Evolutionary conservation across 208 protist genomes (phyloP).

Genomic region (Phytomonas francai): DNA sequence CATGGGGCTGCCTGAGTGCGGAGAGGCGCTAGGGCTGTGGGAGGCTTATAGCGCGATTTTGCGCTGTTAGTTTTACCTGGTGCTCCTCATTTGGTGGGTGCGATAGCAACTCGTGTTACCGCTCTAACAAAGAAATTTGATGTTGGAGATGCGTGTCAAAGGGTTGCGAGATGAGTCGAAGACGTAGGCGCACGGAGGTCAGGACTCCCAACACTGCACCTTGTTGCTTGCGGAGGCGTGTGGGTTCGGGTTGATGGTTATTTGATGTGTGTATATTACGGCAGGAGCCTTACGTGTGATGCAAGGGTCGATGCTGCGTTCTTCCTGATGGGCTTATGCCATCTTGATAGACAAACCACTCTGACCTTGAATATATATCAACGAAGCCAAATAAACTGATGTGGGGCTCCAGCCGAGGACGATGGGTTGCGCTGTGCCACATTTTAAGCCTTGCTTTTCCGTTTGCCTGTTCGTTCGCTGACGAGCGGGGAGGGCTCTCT

Average conservation of each 20-base stretch:
- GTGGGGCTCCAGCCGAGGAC: not conserved
- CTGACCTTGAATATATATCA: not conserved
- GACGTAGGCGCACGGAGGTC: not conserved
- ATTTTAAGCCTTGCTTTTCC: not conserved
- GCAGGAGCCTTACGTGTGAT: not conserved
- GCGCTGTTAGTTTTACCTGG: not conserved
- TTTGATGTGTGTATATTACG: conserved; percentile 7
- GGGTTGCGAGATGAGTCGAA: conserved; percentile 35
- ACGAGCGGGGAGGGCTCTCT: not conserved
- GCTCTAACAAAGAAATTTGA: conserved; percentile 19
- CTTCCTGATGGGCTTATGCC: conserved; percentile 14
- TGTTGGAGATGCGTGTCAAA: conserved; percentile 78
- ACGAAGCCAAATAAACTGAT: not conserved
- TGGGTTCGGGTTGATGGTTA: conserved; percentile 9
- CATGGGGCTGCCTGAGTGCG: too few relatives aligned
- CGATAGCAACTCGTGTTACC: conserved; percentile 74
- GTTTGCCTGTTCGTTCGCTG: not conserved
- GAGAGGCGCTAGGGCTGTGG: too few relatives aligned
- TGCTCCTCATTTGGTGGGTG: not conserved
- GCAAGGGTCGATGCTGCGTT: conserved; percentile 23
- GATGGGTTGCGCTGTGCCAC: not conserved
- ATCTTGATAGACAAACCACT: not conserved
- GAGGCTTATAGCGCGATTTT: not conserved
- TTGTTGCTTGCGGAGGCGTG: conserved; percentile 8
- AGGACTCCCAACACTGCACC: not conserved